A percentile compares a stretch with the other conserved stretches of the same genome.
These are phyloP conservation scores for Fusarium falciforme DNA, from an alignment of 2,329 filamentous ascomycete genomes.

Conservation along the genomic window DNA sequence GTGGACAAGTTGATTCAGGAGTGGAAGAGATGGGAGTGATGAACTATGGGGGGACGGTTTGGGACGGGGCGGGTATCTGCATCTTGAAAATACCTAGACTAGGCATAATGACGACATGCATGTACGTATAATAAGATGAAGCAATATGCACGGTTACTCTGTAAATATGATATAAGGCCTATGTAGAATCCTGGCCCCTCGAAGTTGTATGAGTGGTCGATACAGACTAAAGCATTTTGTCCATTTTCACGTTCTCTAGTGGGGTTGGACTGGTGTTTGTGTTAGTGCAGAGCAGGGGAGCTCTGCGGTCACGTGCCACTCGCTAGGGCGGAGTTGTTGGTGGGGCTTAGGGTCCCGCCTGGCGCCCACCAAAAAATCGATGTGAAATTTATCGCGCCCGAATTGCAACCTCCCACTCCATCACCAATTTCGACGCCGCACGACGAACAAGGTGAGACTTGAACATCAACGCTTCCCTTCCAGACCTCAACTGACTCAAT, in stretches of 20 bases:
- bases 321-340: conserved; percentile 45
- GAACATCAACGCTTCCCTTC: conserved; percentile 23
- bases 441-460: conserved; percentile 54
- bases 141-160: conserved; percentile 24
- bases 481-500: conserved; percentile 33
- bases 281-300: neutral
- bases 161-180: conserved; percentile 25
- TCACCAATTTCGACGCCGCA: conserved; percentile 54
- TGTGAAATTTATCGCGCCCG: conserved; percentile 53
- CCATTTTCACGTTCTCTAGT: neutral
- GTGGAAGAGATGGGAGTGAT: conserved; percentile 69
- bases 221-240: neutral
- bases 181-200: neutral
- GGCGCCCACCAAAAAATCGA: conserved; percentile 46
- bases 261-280: neutral
- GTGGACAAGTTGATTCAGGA: conserved; percentile 64
- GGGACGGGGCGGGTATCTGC: conserved; percentile 18
- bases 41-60: neutral
- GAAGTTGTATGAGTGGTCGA: neutral
- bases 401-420: conserved; percentile 48
- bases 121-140: conserved; percentile 34
- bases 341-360: conserved; percentile 52
- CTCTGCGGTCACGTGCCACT: conserved; percentile 32
- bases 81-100: conserved; percentile 33
- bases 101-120: conserved; percentile 34